These are phyloP conservation scores for Rutidosis leptorrhynchoides DNA, from an alignment of 129 eudicot genomes.

Conservation along the genomic window DNA sequence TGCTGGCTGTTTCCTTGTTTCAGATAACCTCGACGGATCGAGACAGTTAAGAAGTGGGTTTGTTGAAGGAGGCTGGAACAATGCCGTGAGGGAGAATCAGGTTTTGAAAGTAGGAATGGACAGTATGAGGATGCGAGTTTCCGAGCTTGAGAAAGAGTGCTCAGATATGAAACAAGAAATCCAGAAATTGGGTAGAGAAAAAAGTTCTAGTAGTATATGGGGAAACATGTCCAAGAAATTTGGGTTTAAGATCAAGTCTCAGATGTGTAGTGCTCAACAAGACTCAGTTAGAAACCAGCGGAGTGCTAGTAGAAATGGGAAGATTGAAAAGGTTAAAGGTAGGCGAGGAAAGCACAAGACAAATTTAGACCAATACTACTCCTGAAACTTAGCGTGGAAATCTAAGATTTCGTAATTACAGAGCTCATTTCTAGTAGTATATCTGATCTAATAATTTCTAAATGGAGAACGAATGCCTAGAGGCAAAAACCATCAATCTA, in stretches of 20 bases:
- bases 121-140: conserved; percentile 84
- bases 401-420: too few relatives aligned
- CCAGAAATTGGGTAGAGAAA: conserved; percentile 62
- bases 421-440: too few relatives aligned
- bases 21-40: conserved; percentile 82
- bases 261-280: conserved; percentile 95
- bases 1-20: conserved; percentile 88
- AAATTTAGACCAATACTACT: too few relatives aligned
- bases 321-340: conserved; percentile 51
- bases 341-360: conserved; percentile 60
- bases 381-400: too few relatives aligned
- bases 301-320: conserved; percentile 44
- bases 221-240: conserved; percentile 90
- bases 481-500: too few relatives aligned
- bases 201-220: conserved; percentile 52
- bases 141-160: conserved; percentile 96
- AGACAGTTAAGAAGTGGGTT: conserved; percentile 73
- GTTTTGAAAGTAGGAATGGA: conserved; percentile 96
- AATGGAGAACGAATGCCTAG: too few relatives aligned
- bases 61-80: conserved; percentile 63
- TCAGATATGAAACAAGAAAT: conserved; percentile 83
- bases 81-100: conserved; percentile 87
- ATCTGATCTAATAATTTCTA: too few relatives aligned
- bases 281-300: conserved; percentile 76
- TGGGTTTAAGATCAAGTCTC: conserved; percentile 78